Evolutionary conservation across 2,329 filamentous ascomycete species (phyloP), one percentile per base, ranked within the genome.

Genomic region (Xylariaceae sp.): DNA sequence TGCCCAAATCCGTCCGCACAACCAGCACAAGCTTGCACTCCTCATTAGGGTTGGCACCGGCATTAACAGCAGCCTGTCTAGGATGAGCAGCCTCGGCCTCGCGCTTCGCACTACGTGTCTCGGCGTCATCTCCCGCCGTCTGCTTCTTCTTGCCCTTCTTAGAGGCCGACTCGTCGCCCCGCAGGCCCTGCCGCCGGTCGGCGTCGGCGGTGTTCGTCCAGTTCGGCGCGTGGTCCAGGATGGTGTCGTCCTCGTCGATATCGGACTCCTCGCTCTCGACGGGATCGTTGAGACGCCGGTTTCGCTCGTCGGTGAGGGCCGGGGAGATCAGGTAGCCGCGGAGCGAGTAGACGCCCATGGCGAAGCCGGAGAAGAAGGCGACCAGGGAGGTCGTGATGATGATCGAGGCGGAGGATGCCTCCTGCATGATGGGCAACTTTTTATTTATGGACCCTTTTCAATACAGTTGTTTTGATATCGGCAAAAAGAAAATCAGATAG

Each of bases 11-110:
- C 15, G 91, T 96, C 71, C 94, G 80, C 57, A 97, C 93, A 3
- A 96, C 90, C 39, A 99, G 79, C 11, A 97, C 90, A 59, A 97
- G 80, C 77, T 97, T 97, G 79, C 93, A 96, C 74, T 97, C 92
- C 75, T 97, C 92, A 23, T 78, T 80, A 18, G 61, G 63, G 17
- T 64, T 64, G 15, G 64, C 60, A 45, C 66, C 71, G 53, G 18
- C 65, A 18, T 65, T 77, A 69, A 76, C 75, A 30, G 55, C 23
- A n/a, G 70, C 13, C 15, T 58, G 58, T 49, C 49, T 59, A 10
- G 62, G 61, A 51, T 62, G 39, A 11, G 59, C 51, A 13, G 59
- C 51, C 55, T 60, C 61, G 9, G 59, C 58, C 42, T 63, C 63
- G 8, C 52, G 51, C 57, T 57, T 59, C 42, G 54, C 37, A 42